A percentile compares a stretch with the other conserved stretches of the same genome.
Conservation (phyloP, 176 grass and related monocot genomes). For the Phyllostachys edulis region DNA sequence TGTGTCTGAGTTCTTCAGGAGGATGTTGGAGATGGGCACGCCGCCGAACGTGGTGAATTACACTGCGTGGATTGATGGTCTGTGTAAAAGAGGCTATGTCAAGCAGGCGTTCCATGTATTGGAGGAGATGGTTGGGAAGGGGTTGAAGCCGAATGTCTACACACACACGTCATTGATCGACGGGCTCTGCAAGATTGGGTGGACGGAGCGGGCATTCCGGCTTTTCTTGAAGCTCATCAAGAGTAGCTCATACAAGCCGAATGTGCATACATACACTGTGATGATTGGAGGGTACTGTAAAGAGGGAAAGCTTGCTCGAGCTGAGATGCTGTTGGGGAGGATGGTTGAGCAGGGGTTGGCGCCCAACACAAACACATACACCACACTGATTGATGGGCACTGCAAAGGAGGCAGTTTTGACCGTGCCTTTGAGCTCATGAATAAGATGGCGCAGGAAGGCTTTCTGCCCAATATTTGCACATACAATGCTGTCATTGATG, state of each 20-base stretch:
- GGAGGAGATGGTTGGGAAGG: constrained; percentile 78
- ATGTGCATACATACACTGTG: constrained; percentile 76
- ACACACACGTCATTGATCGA: constrained; percentile 71
- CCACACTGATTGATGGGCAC: constrained; percentile 59
- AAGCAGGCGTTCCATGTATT: constrained; percentile 87
- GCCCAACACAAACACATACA: constrained; percentile 87
- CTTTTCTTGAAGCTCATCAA: constrained; percentile 88
- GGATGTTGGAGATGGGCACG: constrained; percentile 46
- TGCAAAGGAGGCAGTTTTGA: constrained; percentile 65
- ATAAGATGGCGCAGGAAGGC: constrained; percentile 63
- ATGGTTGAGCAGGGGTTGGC: constrained; percentile 70
- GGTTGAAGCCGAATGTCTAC: constrained; percentile 82
- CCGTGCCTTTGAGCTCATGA: constrained; percentile 62
- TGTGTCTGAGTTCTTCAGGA: constrained; percentile 49
- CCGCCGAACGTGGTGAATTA: constrained; percentile 85
- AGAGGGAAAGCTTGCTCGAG: constrained; percentile 73
- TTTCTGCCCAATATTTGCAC: constrained; percentile 75
- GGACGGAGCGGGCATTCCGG: constrained; percentile 78
- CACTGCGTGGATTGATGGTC: constrained; percentile 58
- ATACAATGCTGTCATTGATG: constrained; percentile 76
- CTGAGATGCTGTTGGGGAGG: constrained; percentile 80
- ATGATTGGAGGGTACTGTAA: constrained; percentile 91
- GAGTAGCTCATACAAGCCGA: constrained; percentile 78
- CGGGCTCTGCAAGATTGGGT: constrained; percentile 91
- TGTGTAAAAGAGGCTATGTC: constrained; percentile 64